Base-by-base conservation (phyloP, 129 eudicot species). In the Ambrosia artemisiifolia region DNA sequence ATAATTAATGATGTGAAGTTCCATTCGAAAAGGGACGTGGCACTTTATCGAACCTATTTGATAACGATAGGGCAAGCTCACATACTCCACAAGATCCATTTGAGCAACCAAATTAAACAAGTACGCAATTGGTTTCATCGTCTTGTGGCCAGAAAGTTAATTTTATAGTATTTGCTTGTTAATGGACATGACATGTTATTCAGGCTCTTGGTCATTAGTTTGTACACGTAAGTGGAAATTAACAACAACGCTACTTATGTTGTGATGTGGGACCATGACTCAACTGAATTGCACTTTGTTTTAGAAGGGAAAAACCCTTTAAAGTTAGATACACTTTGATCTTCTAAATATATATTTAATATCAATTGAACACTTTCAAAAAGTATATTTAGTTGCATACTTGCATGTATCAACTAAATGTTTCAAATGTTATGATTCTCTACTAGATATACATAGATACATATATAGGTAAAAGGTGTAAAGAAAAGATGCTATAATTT, bases 61-160 rank as follows among this genome's bases (percentile, higher is more conserved):
- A 71, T 43, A 19, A 33, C 20, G 62, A 71, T 43, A 6, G 17
- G 56, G 42, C 36, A 42, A 56, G 43, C 67, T 71, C 67, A 8
- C 66, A 71, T 42, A 12, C 28, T 20, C 75, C 67, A 71, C 75
- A 55, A 8, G 30, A 55, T 30, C 7, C 6, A 12, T 34, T 10
- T 71, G 20, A 40, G 54, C 53, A 71, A 40, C 32, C 44, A 57
- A 55, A 55, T 9, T 24, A 56, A 55, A 55, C 13, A 36, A 28
- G 16, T 20, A 32, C 34, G 30, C n/a, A 51, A n/a, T 30, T 10
- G 18, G 9, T 7, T 7, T 8, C 44, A 40, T 67, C 3, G 43
- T 14, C 42, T 28, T 28, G 38, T 67, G 6, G 42, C 19, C 17
- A 4, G 10, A 30, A 60, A 28, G 18, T 48, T 30, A 30, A 47